Base-by-base conservation (phyloP, 805 yeast species). In the Cyberlindnera xishuangbannaensis region DNA sequence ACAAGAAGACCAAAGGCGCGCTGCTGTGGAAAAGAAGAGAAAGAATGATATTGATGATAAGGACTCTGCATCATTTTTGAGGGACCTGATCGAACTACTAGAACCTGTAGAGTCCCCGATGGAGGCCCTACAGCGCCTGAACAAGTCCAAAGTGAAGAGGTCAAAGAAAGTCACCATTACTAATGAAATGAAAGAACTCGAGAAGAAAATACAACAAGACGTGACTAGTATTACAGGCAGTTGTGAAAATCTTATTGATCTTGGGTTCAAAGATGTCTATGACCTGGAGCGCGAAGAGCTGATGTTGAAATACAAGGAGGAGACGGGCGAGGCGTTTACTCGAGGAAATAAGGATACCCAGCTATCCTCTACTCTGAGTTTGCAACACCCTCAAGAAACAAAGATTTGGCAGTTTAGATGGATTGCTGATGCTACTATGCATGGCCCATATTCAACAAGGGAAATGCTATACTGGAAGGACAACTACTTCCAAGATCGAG, bases 51-150 rank as follows among this genome's bases (percentile, higher is more conserved):
- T 30, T 2, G 27, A 34, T 0, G 34, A 17, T 14, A 33, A 31
- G 15, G 23, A 30, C 10, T 29, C 53, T 11, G 32, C 43, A 30
- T 50, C 51, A 15, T 37, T 61, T 12, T 30, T 65, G 28, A 36
- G 29, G 6, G 41, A 45, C 2, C 44, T 78, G n/a, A 66, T 78
- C 4, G 52, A 37, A 2, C n/a, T 48, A 1, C 49, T 80, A 25
- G 70, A 76, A 29, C 76, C 81, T 0, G 76, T 71, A 3, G 87
- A 80, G 47, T 67, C 76, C 0, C 68, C 79, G 2, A 41, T 73
- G 51, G 84, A 79, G 45, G 70, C 76, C 1, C 52, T 80, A 21
- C 72, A 45, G 44, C 62, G 64, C 40, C 58, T 56, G 38, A 64
- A 53, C 50, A 54, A 37, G 27, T 27, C 23, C 14, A 32, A 45